These are phyloP conservation scores for Filobasidium wieringae DNA, from an alignment of 768 basidiomycete genomes.

Conservation along the genomic window DNA sequence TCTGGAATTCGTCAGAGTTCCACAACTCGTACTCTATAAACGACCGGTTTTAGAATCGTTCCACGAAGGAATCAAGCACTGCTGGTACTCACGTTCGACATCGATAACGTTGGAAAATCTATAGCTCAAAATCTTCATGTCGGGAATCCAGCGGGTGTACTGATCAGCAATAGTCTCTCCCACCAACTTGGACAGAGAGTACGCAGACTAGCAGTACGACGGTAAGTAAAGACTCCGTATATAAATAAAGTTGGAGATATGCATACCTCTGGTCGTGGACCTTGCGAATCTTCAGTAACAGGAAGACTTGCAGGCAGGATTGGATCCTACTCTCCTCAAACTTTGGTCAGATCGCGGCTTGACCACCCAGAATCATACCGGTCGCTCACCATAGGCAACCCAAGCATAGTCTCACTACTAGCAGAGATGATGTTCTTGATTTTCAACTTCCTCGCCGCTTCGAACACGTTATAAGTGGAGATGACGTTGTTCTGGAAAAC, in stretches of 20 bases:
- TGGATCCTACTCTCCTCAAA: constrained; percentile 6
- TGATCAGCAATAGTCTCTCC: constrained; percentile 25
- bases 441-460: constrained; percentile 24
- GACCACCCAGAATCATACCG: too few species aligned
- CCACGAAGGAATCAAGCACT: constrained; percentile 18
- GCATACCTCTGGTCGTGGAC: constrained; percentile 12
- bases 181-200: constrained; percentile 23
- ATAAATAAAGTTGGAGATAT: not conserved
- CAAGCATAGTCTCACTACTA: not conserved
- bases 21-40: constrained; percentile 12
- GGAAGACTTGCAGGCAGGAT: constrained; percentile 18
- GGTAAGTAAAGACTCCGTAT: too few species aligned
- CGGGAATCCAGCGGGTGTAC: constrained; percentile 23
- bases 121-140: constrained; percentile 21
- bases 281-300: constrained; percentile 22
- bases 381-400: not conserved
- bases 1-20: constrained; percentile 15
- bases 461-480: constrained; percentile 25
- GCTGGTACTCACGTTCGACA: not conserved
- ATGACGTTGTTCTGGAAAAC: constrained; percentile 13
- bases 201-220: constrained; percentile 11
- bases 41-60: not conserved
- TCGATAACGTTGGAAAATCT: constrained; percentile 10
- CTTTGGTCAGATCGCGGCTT: not conserved
- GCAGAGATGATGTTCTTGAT: constrained; percentile 22